A percentile compares a stretch with the other conserved stretches of the same genome.
Evolutionary conservation across 768 basidiomycete genomes (phyloP).

Genomic region (Suillus clintonianus): DNA sequence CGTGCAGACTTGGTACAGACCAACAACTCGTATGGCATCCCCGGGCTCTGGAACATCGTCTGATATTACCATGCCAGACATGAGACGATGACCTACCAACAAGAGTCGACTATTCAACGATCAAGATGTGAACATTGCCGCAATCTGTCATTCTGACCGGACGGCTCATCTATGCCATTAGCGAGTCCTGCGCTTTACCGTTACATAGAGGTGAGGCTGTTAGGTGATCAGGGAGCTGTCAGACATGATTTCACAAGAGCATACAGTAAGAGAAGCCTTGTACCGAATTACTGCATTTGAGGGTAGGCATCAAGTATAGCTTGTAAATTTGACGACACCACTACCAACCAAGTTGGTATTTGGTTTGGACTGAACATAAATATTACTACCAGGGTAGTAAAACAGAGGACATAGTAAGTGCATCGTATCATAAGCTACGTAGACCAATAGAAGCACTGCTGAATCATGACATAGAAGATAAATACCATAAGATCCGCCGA

Average conservation of each 20-base stretch:
- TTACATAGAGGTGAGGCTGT: slow-evolving; percentile 25
- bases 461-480: background rate
- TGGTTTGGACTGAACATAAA: no score
- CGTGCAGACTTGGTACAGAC: slow-evolving; percentile 56
- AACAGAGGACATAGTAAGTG: background rate
- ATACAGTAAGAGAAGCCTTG: slow-evolving; percentile 34
- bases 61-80: background rate
- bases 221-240: no score
- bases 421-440: no score
- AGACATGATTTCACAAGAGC: no score
- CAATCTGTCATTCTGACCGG: background rate
- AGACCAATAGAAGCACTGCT: no score
- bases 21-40: slow-evolving; percentile 98
- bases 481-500: background rate
- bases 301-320: no score
- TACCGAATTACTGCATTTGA: no score
- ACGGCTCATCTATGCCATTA: slow-evolving; percentile 85
- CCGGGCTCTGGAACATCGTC: slow-evolving; percentile 76
- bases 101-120: slow-evolving; percentile 75
- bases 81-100: slow-evolving; percentile 63
- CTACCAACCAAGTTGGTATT: background rate
- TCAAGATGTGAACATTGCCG: slow-evolving; percentile 7
- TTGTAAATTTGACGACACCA: background rate
- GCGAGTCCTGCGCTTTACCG: slow-evolving; percentile 77
- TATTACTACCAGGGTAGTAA: no score